A percentile compares a stretch with the other conserved stretches of the same genome.
Evolutionary conservation across 306 rosid genomes (phyloP).

Genomic region (Dalbergia cochinchinensis): DNA sequence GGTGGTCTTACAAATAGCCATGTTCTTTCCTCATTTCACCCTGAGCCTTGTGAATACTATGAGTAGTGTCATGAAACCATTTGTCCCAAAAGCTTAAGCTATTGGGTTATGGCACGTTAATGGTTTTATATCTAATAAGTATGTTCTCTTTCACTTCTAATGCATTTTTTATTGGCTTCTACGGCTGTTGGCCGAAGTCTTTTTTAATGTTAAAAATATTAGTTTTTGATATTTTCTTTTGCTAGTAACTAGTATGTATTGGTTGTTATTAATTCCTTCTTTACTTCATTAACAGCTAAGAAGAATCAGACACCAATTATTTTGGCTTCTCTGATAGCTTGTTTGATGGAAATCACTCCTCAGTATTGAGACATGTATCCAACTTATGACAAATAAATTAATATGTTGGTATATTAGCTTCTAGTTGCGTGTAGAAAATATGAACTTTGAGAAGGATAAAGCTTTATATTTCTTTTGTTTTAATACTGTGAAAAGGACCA

Average conservation of each 20-base stretch:
- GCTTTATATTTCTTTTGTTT: too few species aligned
- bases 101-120: too few species aligned
- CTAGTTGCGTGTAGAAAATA: conserved; percentile 2
- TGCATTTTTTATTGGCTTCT: not conserved
- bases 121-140: too few species aligned
- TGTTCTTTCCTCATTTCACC: conserved; percentile 4
- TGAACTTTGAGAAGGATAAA: not conserved
- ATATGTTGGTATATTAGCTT: conserved; percentile 8
- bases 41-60: conserved; percentile 7
- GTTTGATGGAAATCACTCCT: conserved; percentile 1
- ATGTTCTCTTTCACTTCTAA: not conserved
- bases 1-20: not conserved
- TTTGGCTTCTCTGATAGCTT: conserved; percentile 6
- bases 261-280: not conserved
- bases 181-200: not conserved
- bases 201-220: not conserved
- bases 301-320: conserved; percentile 14
- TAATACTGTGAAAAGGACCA: not conserved
- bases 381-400: conserved; percentile 27
- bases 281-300: not conserved
- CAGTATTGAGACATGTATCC: not conserved
- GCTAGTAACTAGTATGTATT: not conserved
- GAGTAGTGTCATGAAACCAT: too few species aligned
- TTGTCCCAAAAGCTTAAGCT: too few species aligned
- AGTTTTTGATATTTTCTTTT: not conserved